phyloP scores from a whole-genome alignment of 2,329 filamentous ascomycete genomes.

The Onygenales sp. region DNA sequence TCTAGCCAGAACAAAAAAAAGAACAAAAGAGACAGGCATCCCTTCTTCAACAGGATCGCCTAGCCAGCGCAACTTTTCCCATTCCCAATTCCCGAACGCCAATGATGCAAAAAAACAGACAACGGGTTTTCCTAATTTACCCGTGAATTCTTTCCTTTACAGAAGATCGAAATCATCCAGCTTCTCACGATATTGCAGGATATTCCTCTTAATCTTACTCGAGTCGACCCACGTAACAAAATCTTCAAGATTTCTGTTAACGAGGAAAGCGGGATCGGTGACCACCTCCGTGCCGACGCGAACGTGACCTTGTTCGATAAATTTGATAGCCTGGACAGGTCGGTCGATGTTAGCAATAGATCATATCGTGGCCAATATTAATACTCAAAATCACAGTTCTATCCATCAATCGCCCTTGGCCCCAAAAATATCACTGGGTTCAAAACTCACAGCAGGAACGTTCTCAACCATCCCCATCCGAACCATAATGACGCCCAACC shows the following conservation, averaged over 20 bases:
- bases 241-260: conserved; percentile 85
- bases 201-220: conserved; percentile 94
- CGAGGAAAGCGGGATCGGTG: conserved; percentile 80
- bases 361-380: background rate
- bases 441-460: conserved; percentile 57
- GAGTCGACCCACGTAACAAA: conserved; percentile 94
- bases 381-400: background rate
- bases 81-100: background rate
- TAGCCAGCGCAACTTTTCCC: background rate
- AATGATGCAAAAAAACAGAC: background rate
- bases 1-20: background rate
- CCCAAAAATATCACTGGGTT: background rate
- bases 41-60: background rate
- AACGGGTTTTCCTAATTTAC: background rate
- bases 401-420: conserved; percentile 6
- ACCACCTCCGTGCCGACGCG: conserved; percentile 83
- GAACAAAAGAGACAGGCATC: background rate
- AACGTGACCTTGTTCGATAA: conserved; percentile 92
- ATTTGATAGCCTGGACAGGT: conserved; percentile 45
- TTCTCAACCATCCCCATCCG: conserved; percentile 85
- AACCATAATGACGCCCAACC: conserved; percentile 86
- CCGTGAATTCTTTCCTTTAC: conserved; percentile 31
- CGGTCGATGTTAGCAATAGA: background rate
- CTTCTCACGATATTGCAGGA: conserved; percentile 90
- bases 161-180: conserved; percentile 91